These are phyloP conservation scores for Trametes maxima DNA, from an alignment of 768 basidiomycete genomes.

Conservation along the genomic window DNA sequence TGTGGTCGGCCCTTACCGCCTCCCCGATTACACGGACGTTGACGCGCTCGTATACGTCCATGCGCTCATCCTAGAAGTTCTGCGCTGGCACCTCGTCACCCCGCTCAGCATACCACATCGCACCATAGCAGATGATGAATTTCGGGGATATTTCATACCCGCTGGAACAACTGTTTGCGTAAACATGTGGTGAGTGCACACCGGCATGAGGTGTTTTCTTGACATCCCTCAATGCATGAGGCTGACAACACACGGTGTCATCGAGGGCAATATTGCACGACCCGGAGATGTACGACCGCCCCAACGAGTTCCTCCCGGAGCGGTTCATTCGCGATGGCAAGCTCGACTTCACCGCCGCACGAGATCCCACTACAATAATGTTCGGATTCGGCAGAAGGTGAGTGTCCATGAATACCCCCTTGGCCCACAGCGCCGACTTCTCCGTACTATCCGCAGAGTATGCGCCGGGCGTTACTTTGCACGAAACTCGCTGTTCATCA, in stretches of 20 bases:
- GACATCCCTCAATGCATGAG: no score
- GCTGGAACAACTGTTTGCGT: no score
- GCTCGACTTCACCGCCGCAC: conserved; percentile 68
- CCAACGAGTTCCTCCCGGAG: conserved; percentile 81
- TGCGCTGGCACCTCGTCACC: conserved; percentile 16
- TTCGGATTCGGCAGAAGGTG: conserved; percentile 33
- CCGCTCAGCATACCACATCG: conserved; percentile 30
- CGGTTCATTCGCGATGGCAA: conserved; percentile 52
- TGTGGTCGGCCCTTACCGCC: conserved; percentile 14
- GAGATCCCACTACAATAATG: conserved; percentile 14
- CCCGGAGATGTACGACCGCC: conserved; percentile 80
- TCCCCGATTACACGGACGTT: conserved; percentile 12
- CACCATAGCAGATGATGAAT: conserved; percentile 28
- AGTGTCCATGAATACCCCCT: not conserved
- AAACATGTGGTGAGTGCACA: no score
- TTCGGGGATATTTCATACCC: conserved; percentile 29
- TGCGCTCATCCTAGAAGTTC: conserved; percentile 17
- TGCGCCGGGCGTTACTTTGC: conserved; percentile 26
- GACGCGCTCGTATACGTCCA: conserved; percentile 9
- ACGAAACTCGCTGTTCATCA: conserved; percentile 15
- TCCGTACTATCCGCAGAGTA: no score
- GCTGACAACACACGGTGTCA: no score
- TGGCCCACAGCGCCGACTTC: not conserved
- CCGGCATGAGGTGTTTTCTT: no score
- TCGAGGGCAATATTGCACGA: conserved; percentile 80